A percentile compares a stretch with the other conserved stretches of the same genome.
Conservation (phyloP, 768 basidiomycete species). For the Rhodosporidiobolus sp. region DNA sequence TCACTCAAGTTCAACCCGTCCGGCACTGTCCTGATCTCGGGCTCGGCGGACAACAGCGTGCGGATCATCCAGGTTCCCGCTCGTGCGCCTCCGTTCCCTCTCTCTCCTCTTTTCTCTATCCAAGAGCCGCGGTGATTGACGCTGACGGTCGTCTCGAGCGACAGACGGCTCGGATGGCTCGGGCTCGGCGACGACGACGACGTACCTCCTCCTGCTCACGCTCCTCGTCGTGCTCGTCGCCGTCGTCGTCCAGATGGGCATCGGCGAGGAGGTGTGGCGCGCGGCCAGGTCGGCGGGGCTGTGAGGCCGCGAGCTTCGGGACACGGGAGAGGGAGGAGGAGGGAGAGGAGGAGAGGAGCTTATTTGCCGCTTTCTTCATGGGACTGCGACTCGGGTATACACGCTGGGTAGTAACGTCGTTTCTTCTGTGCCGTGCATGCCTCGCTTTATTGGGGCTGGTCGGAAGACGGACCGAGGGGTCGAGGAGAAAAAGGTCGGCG, state of each 20-base stretch:
- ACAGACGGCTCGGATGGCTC: too few relatives aligned
- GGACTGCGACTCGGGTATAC: not conserved
- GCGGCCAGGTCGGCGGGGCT: not conserved
- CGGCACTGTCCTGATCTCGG: constrained; percentile 75
- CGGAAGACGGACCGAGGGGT: too few relatives aligned
- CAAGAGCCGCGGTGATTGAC: not conserved
- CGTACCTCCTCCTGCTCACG: constrained; percentile 12
- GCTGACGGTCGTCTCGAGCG: not conserved
- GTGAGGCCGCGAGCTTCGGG: not conserved
- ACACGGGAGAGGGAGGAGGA: not conserved
- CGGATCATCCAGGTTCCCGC: constrained; percentile 71
- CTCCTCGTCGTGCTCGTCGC: constrained; percentile 15
- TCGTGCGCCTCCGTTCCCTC: not conserved
- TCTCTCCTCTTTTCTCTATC: not conserved
- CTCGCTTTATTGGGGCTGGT: too few relatives aligned
- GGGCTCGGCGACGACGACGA: not conserved
- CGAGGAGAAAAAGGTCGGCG: too few relatives aligned
- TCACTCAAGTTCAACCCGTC: constrained; percentile 81
- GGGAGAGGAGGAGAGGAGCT: not conserved
- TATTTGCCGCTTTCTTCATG: too few relatives aligned
- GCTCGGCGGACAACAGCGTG: constrained; percentile 83
- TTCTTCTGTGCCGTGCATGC: too few relatives aligned
- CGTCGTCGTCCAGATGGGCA: constrained; percentile 7
- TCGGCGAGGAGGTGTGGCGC: not conserved
- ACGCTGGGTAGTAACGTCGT: too few relatives aligned